Base-by-base conservation (phyloP, 306 rosid species). In the Biancaea sappan region DNA sequence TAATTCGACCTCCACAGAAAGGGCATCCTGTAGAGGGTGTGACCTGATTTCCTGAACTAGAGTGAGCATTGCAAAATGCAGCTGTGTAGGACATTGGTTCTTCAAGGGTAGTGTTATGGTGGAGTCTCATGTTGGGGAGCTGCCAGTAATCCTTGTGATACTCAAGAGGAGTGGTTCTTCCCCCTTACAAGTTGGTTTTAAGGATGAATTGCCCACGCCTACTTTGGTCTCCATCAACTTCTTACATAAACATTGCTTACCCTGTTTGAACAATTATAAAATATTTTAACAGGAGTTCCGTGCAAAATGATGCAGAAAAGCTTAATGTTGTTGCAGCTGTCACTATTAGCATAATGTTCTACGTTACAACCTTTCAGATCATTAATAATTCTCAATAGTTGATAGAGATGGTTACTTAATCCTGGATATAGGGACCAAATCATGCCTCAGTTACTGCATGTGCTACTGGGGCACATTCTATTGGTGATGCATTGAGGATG, bases 361-460 rank as follows among this genome's bases (percentile, higher is more conserved):
- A 38, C 50, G 44, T 37, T 53, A 47, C 29, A 46, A 18, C 29
- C 34, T 72, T 52, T 67, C 21, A 44, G 40, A 57, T 69, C 47
- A 29, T 37, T 77, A 48, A 43, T 67, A 69, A 67, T 75, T 57
- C 47, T 26, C 22, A 50, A 57, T 60, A 22, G 32, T 59, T 59
- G 66, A 70, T 38, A 37, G 57, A 48, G 57, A 46, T 64, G 13
- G 37, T 74, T 53, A 71, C 51, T 41, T 25, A 66, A 71, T 69
- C 54, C 61, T 81, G 70, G 74, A 63, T 72, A 40, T 68, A 94
- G 98, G 96, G 96, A 51, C 97, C 97, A 79, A 91, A 90, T 81
- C 97, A 89, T 82, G 92, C 96, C 7, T 96, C 96, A 66, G 98
- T 91, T 60, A 94, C 98, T 57, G 98, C 97, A 31, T 94, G 94